phyloP scores from a whole-genome alignment of 352 stramenopile species.

The Poterioochromonas sp. region DNA sequence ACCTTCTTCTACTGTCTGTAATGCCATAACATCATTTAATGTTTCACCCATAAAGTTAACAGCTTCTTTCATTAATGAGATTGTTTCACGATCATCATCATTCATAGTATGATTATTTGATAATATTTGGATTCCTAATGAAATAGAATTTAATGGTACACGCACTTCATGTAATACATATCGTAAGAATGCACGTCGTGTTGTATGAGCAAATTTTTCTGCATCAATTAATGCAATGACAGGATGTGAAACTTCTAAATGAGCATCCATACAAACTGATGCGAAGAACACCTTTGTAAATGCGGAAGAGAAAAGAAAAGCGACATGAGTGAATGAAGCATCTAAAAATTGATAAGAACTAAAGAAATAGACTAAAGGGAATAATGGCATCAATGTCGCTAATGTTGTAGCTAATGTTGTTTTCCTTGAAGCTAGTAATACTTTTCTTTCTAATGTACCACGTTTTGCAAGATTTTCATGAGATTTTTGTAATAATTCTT shows the following conservation, averaged over 20 bases:
- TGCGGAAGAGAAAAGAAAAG: not conserved
- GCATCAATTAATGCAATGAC: not conserved
- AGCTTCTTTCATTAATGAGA: not conserved
- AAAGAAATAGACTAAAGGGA: constrained; percentile 1
- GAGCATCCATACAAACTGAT: not conserved
- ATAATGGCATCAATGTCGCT: not conserved
- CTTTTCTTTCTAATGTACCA: not conserved
- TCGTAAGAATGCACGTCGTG: not conserved
- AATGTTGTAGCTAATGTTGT: not conserved
- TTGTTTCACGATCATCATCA: not conserved
- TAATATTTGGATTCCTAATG: not conserved
- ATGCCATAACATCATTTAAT: not conserved
- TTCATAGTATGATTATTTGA: not conserved
- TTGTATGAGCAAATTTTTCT: not conserved
- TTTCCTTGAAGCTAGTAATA: not conserved
- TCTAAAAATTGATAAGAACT: not conserved
- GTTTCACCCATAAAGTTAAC: not conserved
- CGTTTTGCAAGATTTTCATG: not conserved
- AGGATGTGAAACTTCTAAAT: not conserved
- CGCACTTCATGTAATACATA: constrained; percentile 19
- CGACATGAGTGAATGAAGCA: not conserved
- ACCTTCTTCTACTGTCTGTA: constrained; percentile 21
- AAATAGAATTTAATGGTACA: constrained; percentile 7
- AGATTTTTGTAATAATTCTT: not conserved
- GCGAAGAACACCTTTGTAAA: not conserved